Percentiles rank a stretch among this genome's conserved stretches.
Conservation (phyloP, 148 eudicot genomes). For the Rhododendron vialii region DNA sequence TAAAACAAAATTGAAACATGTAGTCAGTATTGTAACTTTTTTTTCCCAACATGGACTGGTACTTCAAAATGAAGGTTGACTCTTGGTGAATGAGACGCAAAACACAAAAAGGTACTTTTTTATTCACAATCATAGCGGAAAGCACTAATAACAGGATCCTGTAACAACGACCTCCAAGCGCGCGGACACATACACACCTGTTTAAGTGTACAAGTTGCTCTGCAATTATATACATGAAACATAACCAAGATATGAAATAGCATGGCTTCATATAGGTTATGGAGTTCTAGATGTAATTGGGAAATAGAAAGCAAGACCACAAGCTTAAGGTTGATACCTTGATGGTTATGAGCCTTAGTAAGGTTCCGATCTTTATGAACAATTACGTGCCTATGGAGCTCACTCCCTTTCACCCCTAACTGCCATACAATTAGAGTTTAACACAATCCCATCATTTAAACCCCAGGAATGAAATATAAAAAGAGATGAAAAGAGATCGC, state of each 20-base stretch:
- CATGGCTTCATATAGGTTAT: background rate
- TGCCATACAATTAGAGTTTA: conserved; percentile 5
- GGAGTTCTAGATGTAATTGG: background rate
- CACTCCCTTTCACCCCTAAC: conserved; percentile 45
- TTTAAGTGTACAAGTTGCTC: background rate
- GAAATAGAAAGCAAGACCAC: background rate
- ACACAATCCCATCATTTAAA: background rate
- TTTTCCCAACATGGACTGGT: background rate
- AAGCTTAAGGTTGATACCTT: conserved; percentile 26
- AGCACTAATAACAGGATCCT: background rate
- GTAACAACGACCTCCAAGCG: background rate
- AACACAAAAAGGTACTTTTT: background rate
- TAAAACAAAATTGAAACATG: background rate
- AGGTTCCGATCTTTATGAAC: conserved; percentile 13
- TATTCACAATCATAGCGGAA: background rate
- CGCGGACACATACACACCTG: too few species aligned
- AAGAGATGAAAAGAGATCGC: background rate
- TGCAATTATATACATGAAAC: background rate
- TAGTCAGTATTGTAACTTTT: background rate
- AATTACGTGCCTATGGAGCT: conserved; percentile 38
- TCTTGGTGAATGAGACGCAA: background rate
- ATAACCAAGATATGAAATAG: background rate
- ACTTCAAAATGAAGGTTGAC: background rate
- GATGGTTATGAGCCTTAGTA: conserved; percentile 16
- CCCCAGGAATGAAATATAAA: background rate